Percentiles rank a stretch among this genome's conserved stretches.
These are phyloP conservation scores for Blyttiomyces sp. DNA, from an alignment of 371 early-diverging fungal species.

Conservation along the genomic window DNA sequence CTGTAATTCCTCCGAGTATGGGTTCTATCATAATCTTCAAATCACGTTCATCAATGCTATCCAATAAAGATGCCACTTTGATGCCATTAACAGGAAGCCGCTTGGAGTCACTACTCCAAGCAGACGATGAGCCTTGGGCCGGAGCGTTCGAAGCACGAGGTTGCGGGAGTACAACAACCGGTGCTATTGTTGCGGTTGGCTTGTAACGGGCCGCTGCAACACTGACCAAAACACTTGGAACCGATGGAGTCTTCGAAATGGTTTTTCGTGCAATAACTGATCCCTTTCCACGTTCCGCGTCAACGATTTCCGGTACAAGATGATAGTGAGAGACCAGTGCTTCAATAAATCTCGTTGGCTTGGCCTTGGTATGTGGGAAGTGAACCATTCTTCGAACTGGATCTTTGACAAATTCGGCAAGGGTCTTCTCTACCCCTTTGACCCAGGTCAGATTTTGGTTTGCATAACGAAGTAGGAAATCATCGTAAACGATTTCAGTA, in stretches of 20 bases:
- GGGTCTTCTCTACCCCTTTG: conserved; percentile 23
- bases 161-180: not conserved
- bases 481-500: conserved; percentile 12
- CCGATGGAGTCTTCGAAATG: not conserved
- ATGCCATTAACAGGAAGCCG: conserved; percentile 24
- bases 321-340: conserved; percentile 27
- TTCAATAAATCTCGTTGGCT: conserved; percentile 11
- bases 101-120: not conserved
- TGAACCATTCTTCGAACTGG: conserved; percentile 10
- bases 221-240: conserved; percentile 21
- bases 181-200: not conserved
- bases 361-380: conserved; percentile 26
- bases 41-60: conserved; percentile 25
- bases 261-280: conserved; percentile 25
- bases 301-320: conserved; percentile 23
- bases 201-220: conserved; percentile 10
- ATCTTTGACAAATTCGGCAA: conserved; percentile 34
- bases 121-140: not conserved
- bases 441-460: conserved; percentile 24
- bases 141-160: not conserved
- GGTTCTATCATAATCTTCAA: conserved; percentile 25
- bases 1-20: conserved; percentile 7
- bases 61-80: conserved; percentile 12
- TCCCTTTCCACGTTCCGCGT: conserved; percentile 24
- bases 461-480: conserved; percentile 22